Percentiles rank a stretch among this genome's conserved stretches.
Evolutionary conservation across 2,329 filamentous ascomycete genomes (phyloP).

Genomic region (Tolypocladium endophyticum): DNA sequence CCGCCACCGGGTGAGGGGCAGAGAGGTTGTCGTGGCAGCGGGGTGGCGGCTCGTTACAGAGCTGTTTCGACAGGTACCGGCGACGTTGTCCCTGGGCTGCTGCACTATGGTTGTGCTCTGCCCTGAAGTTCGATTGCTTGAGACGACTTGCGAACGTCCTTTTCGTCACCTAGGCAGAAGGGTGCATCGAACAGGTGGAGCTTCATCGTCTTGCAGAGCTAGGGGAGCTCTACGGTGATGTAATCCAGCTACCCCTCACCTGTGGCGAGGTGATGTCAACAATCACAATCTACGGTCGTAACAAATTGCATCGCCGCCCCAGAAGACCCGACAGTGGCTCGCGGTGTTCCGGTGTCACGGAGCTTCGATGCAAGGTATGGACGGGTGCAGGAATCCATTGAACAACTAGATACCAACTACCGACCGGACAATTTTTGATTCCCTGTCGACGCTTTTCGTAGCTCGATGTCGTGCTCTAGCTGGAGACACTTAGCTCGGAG

Average conservation of each 20-base stretch:
- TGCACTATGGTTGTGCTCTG: too few relatives aligned
- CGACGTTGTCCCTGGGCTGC: too few relatives aligned
- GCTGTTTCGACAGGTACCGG: not conserved
- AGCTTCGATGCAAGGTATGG: not conserved
- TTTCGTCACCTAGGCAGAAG: not conserved
- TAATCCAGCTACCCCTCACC: not conserved
- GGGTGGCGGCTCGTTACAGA: not conserved
- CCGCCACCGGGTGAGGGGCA: not conserved
- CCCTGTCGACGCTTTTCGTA: not conserved
- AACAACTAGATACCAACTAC: not conserved
- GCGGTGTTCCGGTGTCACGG: not conserved
- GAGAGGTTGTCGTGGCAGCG: not conserved
- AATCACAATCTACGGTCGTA: not conserved
- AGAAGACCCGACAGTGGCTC: not conserved
- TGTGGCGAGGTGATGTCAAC: not conserved
- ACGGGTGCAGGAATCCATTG: not conserved
- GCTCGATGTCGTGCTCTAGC: not conserved
- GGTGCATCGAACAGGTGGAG: not conserved
- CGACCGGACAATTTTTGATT: not conserved
- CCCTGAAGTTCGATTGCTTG: not conserved
- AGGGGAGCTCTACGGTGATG: not conserved
- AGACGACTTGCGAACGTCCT: too few relatives aligned
- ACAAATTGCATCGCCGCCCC: too few relatives aligned
- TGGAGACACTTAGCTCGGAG: not conserved
- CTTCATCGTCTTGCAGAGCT: not conserved